phyloP scores from a whole-genome alignment of 306 rosid genomes.

The Ormosia semicastrata region DNA sequence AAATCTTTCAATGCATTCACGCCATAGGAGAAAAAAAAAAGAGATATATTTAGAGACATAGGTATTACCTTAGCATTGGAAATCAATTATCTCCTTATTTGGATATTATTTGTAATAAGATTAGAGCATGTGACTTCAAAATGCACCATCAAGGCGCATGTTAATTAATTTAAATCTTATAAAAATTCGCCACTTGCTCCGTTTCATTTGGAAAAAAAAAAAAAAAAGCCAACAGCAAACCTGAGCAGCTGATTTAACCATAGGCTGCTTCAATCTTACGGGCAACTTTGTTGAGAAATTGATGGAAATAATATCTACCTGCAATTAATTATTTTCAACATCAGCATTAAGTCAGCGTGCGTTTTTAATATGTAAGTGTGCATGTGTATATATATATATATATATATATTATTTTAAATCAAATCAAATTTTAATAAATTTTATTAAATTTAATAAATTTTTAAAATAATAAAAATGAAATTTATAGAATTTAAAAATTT shows the following conservation, averaged over 20 bases:
- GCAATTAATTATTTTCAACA: conserved; percentile 11
- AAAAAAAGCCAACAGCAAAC: conserved; percentile 30
- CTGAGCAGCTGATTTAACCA: conserved; percentile 70
- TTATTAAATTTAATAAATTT: too few relatives aligned
- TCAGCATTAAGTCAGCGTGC: neutral
- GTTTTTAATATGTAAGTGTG: too few relatives aligned
- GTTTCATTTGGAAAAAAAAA: neutral
- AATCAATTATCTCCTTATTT: conserved; percentile 66
- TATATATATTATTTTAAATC: too few relatives aligned
- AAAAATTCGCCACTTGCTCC: neutral
- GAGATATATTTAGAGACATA: neutral
- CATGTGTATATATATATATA: too few relatives aligned
- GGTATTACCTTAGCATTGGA: conserved; percentile 63
- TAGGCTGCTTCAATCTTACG: conserved; percentile 65
- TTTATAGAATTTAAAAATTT: too few relatives aligned
- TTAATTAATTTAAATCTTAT: conserved; percentile 3
- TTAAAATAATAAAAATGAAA: too few relatives aligned
- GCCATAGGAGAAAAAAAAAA: neutral
- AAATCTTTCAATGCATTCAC: neutral
- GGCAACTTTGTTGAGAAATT: conserved; percentile 70
- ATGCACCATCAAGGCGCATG: conserved; percentile 30
- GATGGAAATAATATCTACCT: conserved; percentile 79
- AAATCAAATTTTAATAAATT: too few relatives aligned
- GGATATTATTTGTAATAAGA: conserved; percentile 45
- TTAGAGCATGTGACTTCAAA: conserved; percentile 69